These are phyloP conservation scores for Aaosphaeria pasadenensis DNA, from an alignment of 2,329 filamentous ascomycete genomes.

Conservation along the genomic window DNA sequence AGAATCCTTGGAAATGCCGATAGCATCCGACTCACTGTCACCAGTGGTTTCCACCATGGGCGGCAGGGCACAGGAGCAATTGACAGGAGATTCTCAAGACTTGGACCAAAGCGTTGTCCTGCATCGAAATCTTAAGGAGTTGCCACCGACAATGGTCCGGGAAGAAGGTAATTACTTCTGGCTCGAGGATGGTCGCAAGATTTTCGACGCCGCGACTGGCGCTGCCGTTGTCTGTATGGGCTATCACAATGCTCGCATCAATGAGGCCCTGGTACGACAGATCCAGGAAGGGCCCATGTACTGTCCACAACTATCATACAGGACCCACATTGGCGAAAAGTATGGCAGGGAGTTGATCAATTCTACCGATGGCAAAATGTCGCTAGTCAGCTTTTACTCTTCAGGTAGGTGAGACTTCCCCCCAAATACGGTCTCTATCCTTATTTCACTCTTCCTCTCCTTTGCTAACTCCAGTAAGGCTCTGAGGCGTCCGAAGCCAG, in stretches of 20 bases:
- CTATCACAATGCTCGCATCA: slow-evolving; percentile 62
- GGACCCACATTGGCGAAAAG: slow-evolving; percentile 52
- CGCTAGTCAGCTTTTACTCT: slow-evolving; percentile 54
- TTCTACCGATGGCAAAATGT: slow-evolving; percentile 53
- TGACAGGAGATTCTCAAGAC: no score
- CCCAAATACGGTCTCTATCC: no score
- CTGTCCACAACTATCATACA: slow-evolving; percentile 58
- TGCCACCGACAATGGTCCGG: slow-evolving; percentile 47
- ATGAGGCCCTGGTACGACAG: slow-evolving; percentile 58
- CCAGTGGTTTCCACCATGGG: no score
- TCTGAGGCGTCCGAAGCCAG: slow-evolving; percentile 69
- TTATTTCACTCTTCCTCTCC: no score
- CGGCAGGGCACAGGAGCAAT: no score
- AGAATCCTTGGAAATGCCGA: no score
- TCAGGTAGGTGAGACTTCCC: slow-evolving; percentile 28
- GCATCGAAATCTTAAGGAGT: slow-evolving; percentile 49
- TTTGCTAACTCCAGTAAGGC: slow-evolving; percentile 38
- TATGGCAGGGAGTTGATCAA: slow-evolving; percentile 50
- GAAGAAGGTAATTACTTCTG: slow-evolving; percentile 53
- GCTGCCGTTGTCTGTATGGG: slow-evolving; percentile 72
- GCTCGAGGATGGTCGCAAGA: slow-evolving; percentile 49
- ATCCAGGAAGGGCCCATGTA: slow-evolving; percentile 56
- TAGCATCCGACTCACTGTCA: no score
- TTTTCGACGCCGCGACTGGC: slow-evolving; percentile 72
- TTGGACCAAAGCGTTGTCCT: slow-evolving; percentile 37